phyloP scores from a whole-genome alignment of 257 asterid genomes.

The Ligustrum vulgare region DNA sequence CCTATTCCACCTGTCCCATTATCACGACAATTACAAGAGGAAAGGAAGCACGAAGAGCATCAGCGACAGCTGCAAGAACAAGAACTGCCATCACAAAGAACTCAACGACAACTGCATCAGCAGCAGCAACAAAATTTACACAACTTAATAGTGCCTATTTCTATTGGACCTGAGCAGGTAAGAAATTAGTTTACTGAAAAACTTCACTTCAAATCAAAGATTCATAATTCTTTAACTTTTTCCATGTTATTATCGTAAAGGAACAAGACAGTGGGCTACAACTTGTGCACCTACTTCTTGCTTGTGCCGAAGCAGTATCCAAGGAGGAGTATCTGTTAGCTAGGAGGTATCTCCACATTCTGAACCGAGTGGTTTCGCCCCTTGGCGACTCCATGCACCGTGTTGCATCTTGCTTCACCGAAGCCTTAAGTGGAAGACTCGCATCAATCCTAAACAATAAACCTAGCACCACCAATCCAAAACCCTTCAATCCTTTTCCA shows the following conservation, averaged over 20 bases:
- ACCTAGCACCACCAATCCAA: slow-evolving; percentile 42
- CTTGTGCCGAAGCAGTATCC: slow-evolving; percentile 85
- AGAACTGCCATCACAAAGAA: slow-evolving; percentile 15
- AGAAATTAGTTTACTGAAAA: neutral
- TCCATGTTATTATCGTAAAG: slow-evolving; percentile 23
- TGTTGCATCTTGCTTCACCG: slow-evolving; percentile 76
- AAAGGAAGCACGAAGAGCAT: slow-evolving; percentile 56
- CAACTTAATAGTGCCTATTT: slow-evolving; percentile 53
- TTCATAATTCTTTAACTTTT: neutral
- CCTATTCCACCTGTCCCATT: slow-evolving; percentile 37
- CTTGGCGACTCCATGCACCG: slow-evolving; percentile 91
- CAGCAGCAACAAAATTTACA: slow-evolving; percentile 34
- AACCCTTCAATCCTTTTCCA: slow-evolving; percentile 71
- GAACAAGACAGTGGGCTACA: slow-evolving; percentile 82
- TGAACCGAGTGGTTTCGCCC: slow-evolving; percentile 65
- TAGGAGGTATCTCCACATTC: slow-evolving; percentile 70
- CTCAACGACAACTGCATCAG: slow-evolving; percentile 20
- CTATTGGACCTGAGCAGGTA: slow-evolving; percentile 63
- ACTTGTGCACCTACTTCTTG: slow-evolving; percentile 78
- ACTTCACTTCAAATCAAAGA: neutral
- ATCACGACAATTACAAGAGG: slow-evolving; percentile 61
- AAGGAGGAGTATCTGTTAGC: slow-evolving; percentile 86
- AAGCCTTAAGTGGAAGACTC: slow-evolving; percentile 67
- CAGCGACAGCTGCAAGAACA: slow-evolving; percentile 26
- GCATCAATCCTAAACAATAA: slow-evolving; percentile 63